Percentiles rank a stretch among this genome's conserved stretches.
phyloP scores from a whole-genome alignment of 108 stramenopile genomes.

The Cyclotella baltica region DNA sequence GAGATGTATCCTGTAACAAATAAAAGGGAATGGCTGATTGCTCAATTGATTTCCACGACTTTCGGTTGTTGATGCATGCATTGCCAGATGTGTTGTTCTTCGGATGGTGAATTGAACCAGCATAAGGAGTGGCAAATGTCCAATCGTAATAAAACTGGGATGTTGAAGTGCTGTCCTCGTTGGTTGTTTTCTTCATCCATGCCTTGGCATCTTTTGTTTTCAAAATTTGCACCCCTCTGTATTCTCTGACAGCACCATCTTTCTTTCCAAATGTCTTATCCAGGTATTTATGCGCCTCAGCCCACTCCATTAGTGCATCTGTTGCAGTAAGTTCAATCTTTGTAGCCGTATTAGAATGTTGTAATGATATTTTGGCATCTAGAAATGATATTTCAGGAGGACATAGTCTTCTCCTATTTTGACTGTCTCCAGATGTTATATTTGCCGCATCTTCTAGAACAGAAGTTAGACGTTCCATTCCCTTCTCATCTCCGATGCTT shows the following conservation, averaged over 20 bases:
- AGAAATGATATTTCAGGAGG: constrained; percentile 85
- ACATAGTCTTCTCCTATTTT: constrained; percentile 43
- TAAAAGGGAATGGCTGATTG: constrained; percentile 62
- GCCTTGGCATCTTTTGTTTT: constrained; percentile 63
- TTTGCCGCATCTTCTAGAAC: constrained; percentile 35
- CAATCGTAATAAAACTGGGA: constrained; percentile 81
- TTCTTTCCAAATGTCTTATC: constrained; percentile 18
- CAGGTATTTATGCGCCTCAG: constrained; percentile 65
- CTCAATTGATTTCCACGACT: constrained; percentile 51
- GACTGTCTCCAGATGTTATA: background rate
- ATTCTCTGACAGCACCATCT: constrained; percentile 8
- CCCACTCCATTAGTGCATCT: constrained; percentile 77
- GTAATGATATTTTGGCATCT: constrained; percentile 58
- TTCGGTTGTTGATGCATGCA: constrained; percentile 21
- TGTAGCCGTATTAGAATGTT: constrained; percentile 7
- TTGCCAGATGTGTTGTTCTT: background rate
- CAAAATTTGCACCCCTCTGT: constrained; percentile 68
- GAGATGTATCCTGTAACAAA: constrained; percentile 63
- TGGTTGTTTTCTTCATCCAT: constrained; percentile 56
- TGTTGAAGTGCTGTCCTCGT: constrained; percentile 4
- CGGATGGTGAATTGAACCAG: constrained; percentile 29
- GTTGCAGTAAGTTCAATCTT: constrained; percentile 55
- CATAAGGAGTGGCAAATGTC: constrained; percentile 79
- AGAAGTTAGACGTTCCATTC: constrained; percentile 40
- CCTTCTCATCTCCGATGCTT: constrained; percentile 39